phyloP scores from a whole-genome alignment of 2,329 filamentous ascomycete genomes.

The Nemania sp. region DNA sequence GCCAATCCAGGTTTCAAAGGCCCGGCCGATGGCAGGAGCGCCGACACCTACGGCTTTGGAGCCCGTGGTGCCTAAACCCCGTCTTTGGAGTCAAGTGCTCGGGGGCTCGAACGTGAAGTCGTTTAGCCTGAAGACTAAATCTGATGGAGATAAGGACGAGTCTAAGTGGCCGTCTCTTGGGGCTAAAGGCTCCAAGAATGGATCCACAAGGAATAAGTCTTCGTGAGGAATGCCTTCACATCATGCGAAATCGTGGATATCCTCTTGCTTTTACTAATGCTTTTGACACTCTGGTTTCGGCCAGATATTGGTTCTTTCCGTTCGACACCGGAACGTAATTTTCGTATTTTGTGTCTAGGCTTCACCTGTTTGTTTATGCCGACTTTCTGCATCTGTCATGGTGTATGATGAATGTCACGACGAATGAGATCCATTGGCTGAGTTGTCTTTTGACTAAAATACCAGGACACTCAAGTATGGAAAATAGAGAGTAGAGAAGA shows the following conservation, averaged over 20 bases:
- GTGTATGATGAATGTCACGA: not conserved
- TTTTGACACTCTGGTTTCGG: not conserved
- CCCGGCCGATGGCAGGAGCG: not conserved
- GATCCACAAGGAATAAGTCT: conserved; percentile 13
- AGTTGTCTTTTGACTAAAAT: too few relatives aligned
- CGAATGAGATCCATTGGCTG: too few relatives aligned
- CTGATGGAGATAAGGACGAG: conserved; percentile 17
- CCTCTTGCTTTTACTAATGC: too few relatives aligned
- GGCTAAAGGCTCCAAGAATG: not conserved
- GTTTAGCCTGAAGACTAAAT: not conserved
- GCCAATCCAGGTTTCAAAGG: not conserved
- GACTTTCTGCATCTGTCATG: not conserved
- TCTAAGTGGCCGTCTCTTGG: conserved; percentile 19
- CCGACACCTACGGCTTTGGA: not conserved
- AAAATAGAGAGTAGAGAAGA: not conserved
- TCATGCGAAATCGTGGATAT: not conserved
- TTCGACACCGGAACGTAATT: not conserved
- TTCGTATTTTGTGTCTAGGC: not conserved
- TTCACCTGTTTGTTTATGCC: not conserved
- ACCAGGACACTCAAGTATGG: too few relatives aligned
- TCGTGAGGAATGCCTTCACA: not conserved
- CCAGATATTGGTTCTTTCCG: not conserved
- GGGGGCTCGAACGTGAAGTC: not conserved
- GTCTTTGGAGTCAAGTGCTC: conserved; percentile 27
- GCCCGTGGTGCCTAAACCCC: not conserved